Evolutionary conservation across 1,284 basidiomycete genomes (phyloP), one percentile per base, ranked within the genome.

Genomic region (Sporisorium iseilematis-ciliati): DNA sequence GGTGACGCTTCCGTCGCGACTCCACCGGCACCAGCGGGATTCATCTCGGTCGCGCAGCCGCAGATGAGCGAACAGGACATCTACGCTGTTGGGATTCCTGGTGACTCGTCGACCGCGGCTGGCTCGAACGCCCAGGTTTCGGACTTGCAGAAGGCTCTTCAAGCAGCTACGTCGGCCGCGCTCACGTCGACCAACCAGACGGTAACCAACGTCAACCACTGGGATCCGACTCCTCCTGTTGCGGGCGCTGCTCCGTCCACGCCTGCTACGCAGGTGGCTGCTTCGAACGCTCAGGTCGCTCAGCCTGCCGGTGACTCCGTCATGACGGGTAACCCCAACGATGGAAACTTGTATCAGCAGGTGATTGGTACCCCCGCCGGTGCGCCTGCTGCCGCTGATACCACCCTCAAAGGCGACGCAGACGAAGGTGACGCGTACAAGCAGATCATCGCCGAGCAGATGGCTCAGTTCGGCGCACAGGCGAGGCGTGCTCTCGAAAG

Each of bases 41-140:
- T 46, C 52, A 59, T 63, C 54, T 62, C 62, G 18, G 71, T 75
- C 10, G 62, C 71, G 29, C 71, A 75, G 45, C 63, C 71, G 20
- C 50, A 62, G 38, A 75, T 69, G 71, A 55, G 14, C 35, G 65
- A 65, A 16, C 62, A 65, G 20, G 71, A 75, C 23, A 75, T 75
- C 26, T 75, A 75, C 51, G 61, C 58, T 6, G 35, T 75, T 18
- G 71, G 71, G 0, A 69, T 69, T 16, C 71, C 71, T 4, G 43
- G 41, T 16, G 29, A 35, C 10, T 38, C 68, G 16, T 18, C 64
- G 4, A 20, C 54, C 5, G 16, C n/a, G 5, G 21, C 18, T 16
- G 23, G 0, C n/a, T 25, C 40, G 35, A 20, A n/a, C 18, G 26
- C 53, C 2, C 43, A 21, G 11, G 26, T 1, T n/a, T 25, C 54